These are phyloP conservation scores for Brassica nigra DNA, from an alignment of 345 rosid genomes.

Conservation along the genomic window DNA sequence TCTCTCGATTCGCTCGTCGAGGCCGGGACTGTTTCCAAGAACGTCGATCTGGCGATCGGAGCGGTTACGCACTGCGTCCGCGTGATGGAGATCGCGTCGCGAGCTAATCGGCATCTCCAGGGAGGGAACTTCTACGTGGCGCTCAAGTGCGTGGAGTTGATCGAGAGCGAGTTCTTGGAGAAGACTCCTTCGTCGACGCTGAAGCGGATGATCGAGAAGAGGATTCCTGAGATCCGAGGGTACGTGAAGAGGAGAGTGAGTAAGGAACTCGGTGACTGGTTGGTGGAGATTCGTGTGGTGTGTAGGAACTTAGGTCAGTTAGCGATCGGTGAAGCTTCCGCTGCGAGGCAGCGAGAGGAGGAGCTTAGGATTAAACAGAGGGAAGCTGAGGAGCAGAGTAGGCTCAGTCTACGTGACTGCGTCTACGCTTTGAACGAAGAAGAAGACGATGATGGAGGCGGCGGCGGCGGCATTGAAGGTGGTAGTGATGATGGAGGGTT, in stretches of 20 bases:
- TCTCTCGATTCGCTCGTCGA: conserved; percentile 79
- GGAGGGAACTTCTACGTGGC: conserved; percentile 79
- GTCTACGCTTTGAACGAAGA: conserved; percentile 85
- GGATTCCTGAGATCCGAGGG: conserved; percentile 78
- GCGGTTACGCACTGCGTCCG: conserved; percentile 56
- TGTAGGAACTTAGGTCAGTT: conserved; percentile 88
- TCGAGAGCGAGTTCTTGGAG: conserved; percentile 65
- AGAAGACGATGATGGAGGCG: conserved; percentile 51
- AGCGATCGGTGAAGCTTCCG: conserved; percentile 95
- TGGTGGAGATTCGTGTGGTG: conserved; percentile 96
- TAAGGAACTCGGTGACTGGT: conserved; percentile 92
- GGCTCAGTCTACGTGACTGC: conserved; percentile 85
- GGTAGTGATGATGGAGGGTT: conserved; percentile 34
- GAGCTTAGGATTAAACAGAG: conserved; percentile 96
- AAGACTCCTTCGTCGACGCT: conserved; percentile 75
- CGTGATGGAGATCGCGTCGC: conserved; percentile 74
- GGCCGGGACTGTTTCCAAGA: conserved; percentile 65
- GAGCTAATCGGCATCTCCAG: conserved; percentile 76
- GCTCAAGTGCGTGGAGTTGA: conserved; percentile 75
- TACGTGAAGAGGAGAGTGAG: conserved; percentile 80
- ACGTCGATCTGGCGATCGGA: conserved; percentile 69
- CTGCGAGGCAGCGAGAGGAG: conserved; percentile 91
- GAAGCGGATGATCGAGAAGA: conserved; percentile 81
- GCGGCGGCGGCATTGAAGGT: conserved; percentile 13
- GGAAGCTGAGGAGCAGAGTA: conserved; percentile 94